A percentile compares a stretch with the other conserved stretches of the same genome.
These are phyloP conservation scores for Vitellaria paradoxa DNA, from an alignment of 179 eudicot genomes.

Conservation along the genomic window DNA sequence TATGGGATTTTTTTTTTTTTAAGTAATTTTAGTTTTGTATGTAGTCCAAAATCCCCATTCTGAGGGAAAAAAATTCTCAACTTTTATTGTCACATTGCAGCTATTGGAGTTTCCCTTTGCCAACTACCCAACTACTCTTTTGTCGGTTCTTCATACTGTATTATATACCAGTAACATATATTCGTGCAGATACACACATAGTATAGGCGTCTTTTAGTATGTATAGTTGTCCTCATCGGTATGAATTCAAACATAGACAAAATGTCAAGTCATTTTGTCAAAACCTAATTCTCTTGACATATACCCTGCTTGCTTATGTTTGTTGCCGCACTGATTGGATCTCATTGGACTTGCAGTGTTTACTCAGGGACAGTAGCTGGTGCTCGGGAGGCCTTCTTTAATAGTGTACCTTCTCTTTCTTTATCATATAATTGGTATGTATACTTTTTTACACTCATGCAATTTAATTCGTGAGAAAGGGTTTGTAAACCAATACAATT, in stretches of 20 bases:
- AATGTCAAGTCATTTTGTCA: too few relatives aligned
- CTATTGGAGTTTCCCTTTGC: background rate
- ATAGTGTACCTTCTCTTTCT: conserved; percentile 70
- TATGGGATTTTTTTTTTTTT: background rate
- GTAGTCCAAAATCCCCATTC: background rate
- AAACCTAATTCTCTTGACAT: too few relatives aligned
- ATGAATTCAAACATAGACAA: too few relatives aligned
- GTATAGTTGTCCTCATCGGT: too few relatives aligned
- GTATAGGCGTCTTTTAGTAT: too few relatives aligned
- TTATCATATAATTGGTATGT: conserved; percentile 82
- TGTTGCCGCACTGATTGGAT: conserved; percentile 8
- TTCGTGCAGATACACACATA: too few relatives aligned
- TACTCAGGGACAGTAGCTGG: conserved; percentile 98
- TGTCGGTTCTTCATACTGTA: background rate
- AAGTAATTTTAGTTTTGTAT: background rate
- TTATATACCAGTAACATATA: too few relatives aligned
- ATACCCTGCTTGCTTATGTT: background rate
- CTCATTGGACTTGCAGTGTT: conserved; percentile 46
- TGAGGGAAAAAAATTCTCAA: background rate
- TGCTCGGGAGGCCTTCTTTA: conserved; percentile 89
- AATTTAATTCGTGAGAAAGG: background rate
- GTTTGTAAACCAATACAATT: background rate
- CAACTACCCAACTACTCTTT: background rate
- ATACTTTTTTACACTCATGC: background rate
- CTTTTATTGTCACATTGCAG: background rate